phyloP scores from a whole-genome alignment of 768 basidiomycete species.

The Phaeotremella fagi region DNA sequence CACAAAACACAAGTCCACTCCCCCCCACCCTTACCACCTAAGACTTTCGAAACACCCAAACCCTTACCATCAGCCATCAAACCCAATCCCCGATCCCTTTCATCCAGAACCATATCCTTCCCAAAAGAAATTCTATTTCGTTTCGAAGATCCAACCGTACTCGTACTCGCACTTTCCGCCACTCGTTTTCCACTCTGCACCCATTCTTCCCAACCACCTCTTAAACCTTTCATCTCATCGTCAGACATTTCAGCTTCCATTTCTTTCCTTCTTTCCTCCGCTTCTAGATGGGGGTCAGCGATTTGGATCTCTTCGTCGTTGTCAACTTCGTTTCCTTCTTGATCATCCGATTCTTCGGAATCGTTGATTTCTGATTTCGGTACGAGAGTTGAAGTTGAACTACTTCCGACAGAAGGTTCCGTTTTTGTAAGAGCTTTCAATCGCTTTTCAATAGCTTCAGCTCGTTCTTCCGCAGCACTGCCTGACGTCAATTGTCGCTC shows the following conservation, averaged over 20 bases:
- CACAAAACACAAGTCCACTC: slow-evolving; percentile 35
- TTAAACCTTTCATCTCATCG: slow-evolving; percentile 25
- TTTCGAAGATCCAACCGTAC: not conserved
- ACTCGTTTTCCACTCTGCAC: no score
- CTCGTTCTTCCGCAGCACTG: slow-evolving; percentile 38
- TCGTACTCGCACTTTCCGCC: no score
- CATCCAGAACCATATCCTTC: not conserved
- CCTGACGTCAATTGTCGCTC: no score
- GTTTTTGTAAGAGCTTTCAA: slow-evolving; percentile 14
- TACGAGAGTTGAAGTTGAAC: not conserved
- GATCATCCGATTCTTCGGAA: slow-evolving; percentile 4
- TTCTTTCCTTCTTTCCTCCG: slow-evolving; percentile 28
- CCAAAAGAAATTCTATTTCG: not conserved
- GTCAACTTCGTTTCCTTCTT: slow-evolving; percentile 6
- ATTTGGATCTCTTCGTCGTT: slow-evolving; percentile 11
- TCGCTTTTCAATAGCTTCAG: slow-evolving; percentile 33
- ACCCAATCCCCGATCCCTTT: slow-evolving; percentile 2
- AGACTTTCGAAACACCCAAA: not conserved
- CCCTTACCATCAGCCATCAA: not conserved
- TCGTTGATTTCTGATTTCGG: slow-evolving; percentile 14
- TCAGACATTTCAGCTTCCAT: slow-evolving; percentile 41
- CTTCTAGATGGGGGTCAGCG: slow-evolving; percentile 27
- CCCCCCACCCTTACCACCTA: not conserved
- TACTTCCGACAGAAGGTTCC: not conserved
- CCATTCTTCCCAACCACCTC: slow-evolving; percentile 38